Evolutionary conservation across 306 rosid species (phyloP), one percentile per base, ranked within the genome.

Genomic region (Biancaea sappan): DNA sequence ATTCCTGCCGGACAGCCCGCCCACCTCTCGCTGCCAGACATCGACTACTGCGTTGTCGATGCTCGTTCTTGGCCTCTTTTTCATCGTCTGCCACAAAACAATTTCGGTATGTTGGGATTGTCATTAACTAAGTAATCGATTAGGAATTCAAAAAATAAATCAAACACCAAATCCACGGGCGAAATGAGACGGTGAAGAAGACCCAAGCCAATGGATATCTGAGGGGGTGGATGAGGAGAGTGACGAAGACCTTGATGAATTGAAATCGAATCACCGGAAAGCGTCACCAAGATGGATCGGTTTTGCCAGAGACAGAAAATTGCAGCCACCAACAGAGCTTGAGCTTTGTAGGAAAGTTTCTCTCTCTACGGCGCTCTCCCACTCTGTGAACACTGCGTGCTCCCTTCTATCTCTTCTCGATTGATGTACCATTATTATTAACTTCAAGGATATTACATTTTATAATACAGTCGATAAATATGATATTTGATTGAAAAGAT

Each of bases 11-110:
- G 96, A 88, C 19, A 94, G 87, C 24, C 77, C 29, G 70, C 99
- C 99, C 31, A 91, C 79, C 75, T 92, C 93, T 25, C 97, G 91
- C 73, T 82, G 80, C 86, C 88, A 88, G 54, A 94, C 83, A 83
- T 87, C 88, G 56, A 82, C 88, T 12, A 90, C 77, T 0, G 96
- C 75, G 59, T 81, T 88, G 72, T 79, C 83, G 71, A 66, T 22
- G 75, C 62, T 64, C 14, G 77, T 28, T 46, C 83, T 73, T 6
- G 81, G 71, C 60, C 89, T 75, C 88, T 84, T 91, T 46, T 72
- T 90, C 96, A 87, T 91, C 78, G 37, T 82, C 65, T 59, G 31
- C 46, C 16, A 21, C 18, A 22, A 32, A 24, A 47, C 18, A 38
- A 4, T 4, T 34, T n/a, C 16, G 46, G 16, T 18, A 60, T 32